phyloP scores from a whole-genome alignment of 306 rosid genomes.

The Luffa acutangula region DNA sequence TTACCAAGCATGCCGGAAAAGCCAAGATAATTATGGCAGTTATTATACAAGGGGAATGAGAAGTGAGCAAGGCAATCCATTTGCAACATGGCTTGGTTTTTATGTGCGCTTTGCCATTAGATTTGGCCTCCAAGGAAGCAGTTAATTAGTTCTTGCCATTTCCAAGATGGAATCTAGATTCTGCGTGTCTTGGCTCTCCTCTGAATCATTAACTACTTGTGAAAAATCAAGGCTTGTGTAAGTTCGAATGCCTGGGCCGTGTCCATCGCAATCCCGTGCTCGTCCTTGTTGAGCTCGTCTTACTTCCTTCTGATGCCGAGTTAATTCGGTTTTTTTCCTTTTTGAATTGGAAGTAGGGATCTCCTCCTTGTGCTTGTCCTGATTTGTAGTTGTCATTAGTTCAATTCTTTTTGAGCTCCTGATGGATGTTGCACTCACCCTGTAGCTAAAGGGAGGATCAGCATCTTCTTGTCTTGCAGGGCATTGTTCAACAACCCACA shows the following conservation, averaged over 20 bases:
- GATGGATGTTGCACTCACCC: constrained; percentile 35
- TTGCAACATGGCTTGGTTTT: neutral
- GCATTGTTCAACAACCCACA: constrained; percentile 32
- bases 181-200: constrained; percentile 39
- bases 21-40: neutral
- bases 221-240: constrained; percentile 62
- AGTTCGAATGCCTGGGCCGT: constrained; percentile 65
- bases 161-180: neutral
- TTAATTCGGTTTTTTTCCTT: constrained; percentile 49
- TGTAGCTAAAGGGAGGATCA: constrained; percentile 25
- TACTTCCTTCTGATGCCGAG: constrained; percentile 79
- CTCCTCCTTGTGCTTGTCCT: constrained; percentile 9
- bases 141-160: neutral
- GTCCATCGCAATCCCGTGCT: constrained; percentile 51
- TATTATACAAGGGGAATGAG: neutral
- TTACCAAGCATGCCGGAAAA: neutral
- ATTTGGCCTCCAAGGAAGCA: neutral
- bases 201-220: constrained; percentile 50
- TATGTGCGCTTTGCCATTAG: neutral
- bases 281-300: constrained; percentile 70
- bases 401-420: constrained; percentile 54
- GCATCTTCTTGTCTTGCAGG: constrained; percentile 18
- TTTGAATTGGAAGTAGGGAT: constrained; percentile 17
- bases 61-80: neutral
- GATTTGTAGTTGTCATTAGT: constrained; percentile 14